These are phyloP conservation scores for Apiospora malaysiana DNA, from an alignment of 2,329 filamentous ascomycete genomes.

Conservation along the genomic window DNA sequence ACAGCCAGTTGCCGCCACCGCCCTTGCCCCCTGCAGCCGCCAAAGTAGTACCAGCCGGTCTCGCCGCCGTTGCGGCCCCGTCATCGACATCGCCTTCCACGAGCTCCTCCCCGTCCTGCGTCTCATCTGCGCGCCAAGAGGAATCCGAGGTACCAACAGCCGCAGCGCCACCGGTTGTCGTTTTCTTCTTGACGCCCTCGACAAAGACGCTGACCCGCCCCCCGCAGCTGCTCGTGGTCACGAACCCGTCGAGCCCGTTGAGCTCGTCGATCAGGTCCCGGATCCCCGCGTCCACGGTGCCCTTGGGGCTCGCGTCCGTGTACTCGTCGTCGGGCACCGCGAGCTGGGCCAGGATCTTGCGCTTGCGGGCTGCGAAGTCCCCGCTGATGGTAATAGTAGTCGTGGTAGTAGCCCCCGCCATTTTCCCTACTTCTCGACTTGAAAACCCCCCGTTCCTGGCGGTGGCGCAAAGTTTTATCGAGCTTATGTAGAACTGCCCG, in stretches of 20 bases:
- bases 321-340: constrained; percentile 73
- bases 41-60: constrained; percentile 40
- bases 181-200: constrained; percentile 68
- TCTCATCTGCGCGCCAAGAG: no score
- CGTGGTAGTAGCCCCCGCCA: constrained; percentile 27
- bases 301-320: constrained; percentile 86
- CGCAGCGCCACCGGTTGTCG: constrained; percentile 24
- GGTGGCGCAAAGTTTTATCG: background rate
- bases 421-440: background rate
- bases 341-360: constrained; percentile 74
- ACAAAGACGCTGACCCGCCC: constrained; percentile 87
- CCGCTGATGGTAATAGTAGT: constrained; percentile 28
- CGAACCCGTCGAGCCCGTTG: constrained; percentile 75
- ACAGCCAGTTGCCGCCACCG: constrained; percentile 83
- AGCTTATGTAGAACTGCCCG: background rate
- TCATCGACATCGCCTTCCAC: constrained; percentile 27
- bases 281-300: constrained; percentile 81
- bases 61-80: constrained; percentile 28
- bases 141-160: no score
- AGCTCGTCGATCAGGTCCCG: constrained; percentile 78
- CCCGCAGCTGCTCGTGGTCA: constrained; percentile 93
- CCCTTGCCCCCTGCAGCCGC: constrained; percentile 84
- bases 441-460: background rate
- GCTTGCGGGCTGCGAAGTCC: constrained; percentile 68
- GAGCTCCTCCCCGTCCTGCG: background rate